phyloP scores from a whole-genome alignment of 2,329 filamentous ascomycete species.

The Trichoderma sp. region DNA sequence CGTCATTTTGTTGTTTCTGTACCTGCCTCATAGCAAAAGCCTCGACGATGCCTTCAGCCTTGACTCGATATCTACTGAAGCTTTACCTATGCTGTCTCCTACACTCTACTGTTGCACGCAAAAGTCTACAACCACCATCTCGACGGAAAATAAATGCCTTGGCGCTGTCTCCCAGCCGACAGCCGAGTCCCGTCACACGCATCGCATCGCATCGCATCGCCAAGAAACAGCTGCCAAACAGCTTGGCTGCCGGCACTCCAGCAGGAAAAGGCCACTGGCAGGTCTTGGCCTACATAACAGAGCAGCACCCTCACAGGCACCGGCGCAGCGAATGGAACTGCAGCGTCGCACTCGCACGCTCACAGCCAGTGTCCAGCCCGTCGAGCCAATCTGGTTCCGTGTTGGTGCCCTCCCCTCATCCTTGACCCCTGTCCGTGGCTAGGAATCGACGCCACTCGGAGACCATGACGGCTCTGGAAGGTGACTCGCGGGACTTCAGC shows the following conservation, averaged over 20 bases:
- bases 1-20: not conserved
- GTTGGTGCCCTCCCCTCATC: not conserved
- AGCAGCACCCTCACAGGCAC: no score
- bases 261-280: not conserved
- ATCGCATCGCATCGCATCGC: conserved; percentile 1
- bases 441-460: conserved; percentile 19
- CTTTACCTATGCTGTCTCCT: not conserved
- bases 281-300: conserved; percentile 10
- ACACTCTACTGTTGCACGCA: not conserved
- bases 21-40: no score
- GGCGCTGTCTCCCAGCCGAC: conserved; percentile 21
- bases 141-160: conserved; percentile 9
- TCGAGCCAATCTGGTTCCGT: conserved; percentile 9
- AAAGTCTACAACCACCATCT: not conserved
- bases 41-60: not conserved
- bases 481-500: conserved; percentile 11
- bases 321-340: no score
- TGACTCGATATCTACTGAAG: no score
- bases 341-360: conserved; percentile 8
- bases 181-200: conserved; percentile 11
- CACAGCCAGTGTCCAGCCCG: not conserved
- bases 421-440: conserved; percentile 3
- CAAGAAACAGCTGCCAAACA: conserved; percentile 15
- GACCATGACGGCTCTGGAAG: conserved; percentile 24
- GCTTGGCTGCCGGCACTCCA: conserved; percentile 1